Percentiles rank a stretch among this genome's conserved stretches.
phyloP scores from a whole-genome alignment of 768 basidiomycete genomes.

The Trametes cinnabarina region DNA sequence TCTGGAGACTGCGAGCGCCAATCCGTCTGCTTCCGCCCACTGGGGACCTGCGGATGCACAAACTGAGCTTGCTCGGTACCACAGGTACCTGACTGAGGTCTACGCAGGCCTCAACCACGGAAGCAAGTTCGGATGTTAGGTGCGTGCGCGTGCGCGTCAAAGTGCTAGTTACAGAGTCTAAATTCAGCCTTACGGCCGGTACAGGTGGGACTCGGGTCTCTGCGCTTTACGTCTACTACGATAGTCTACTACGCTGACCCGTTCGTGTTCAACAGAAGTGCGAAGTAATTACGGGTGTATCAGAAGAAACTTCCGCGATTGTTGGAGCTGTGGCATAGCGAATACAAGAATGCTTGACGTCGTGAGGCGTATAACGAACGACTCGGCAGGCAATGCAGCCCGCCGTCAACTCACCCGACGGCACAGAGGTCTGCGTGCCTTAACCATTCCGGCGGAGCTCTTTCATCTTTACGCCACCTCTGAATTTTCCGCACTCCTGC shows the following conservation, averaged over 20 bases:
- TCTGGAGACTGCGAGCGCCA: neutral
- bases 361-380: neutral
- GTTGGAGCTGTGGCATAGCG: neutral
- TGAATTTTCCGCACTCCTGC: neutral
- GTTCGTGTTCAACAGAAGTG: too few relatives aligned
- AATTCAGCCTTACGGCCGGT: too few relatives aligned
- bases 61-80: neutral
- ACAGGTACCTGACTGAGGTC: neutral
- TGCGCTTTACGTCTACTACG: too few relatives aligned
- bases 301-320: neutral
- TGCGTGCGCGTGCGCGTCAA: too few relatives aligned
- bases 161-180: too few relatives aligned
- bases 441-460: neutral
- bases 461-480: neutral
- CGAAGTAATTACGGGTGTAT: too few relatives aligned
- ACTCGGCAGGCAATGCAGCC: slow-evolving; percentile 1
- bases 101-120: neutral
- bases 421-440: neutral
- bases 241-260: too few relatives aligned
- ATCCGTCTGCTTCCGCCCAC: neutral
- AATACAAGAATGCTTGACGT: neutral
- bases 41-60: neutral
- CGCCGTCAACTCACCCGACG: neutral
- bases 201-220: too few relatives aligned
- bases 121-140: neutral